These are phyloP conservation scores for Fusarium stilboides DNA, from an alignment of 2,329 filamentous ascomycete species.

Conservation along the genomic window DNA sequence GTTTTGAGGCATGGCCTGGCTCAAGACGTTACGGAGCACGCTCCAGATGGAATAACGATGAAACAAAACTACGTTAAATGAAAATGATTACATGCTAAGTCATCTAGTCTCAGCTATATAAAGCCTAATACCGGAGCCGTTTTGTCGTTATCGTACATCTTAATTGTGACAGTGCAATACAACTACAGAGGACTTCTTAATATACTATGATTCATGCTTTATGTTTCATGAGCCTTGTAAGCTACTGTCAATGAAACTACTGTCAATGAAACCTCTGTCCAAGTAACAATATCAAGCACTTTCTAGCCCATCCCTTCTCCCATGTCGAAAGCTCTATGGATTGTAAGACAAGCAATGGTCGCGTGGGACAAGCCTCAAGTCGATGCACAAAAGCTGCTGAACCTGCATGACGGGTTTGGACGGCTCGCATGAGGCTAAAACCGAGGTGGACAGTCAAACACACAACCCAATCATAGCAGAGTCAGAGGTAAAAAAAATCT, in stretches of 20 bases:
- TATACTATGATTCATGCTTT: neutral
- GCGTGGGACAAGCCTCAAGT: conserved; percentile 34
- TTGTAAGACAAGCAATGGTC: conserved; percentile 21
- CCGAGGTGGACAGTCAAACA: conserved; percentile 13
- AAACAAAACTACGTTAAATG: conserved; percentile 19
- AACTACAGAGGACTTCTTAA: neutral
- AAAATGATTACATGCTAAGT: neutral
- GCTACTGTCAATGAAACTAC: neutral
- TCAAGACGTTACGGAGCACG: conserved; percentile 28
- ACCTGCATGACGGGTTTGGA: conserved; percentile 31
- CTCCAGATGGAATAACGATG: conserved; percentile 30
- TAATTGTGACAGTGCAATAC: neutral
- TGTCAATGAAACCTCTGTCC: neutral
- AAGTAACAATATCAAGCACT: neutral
- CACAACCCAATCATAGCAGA: conserved; percentile 32
- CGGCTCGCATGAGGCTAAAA: conserved; percentile 28
- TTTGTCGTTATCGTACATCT: neutral
- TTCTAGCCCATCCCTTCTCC: no score
- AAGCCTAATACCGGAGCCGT: neutral
- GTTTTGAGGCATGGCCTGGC: conserved; percentile 18
- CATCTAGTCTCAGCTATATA: neutral
- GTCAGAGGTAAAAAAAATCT: conserved; percentile 36
- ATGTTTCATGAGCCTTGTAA: neutral
- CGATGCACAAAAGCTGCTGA: conserved; percentile 16
- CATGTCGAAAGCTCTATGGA: no score